Percentiles rank a stretch among this genome's conserved stretches.
Evolutionary conservation across 2,329 filamentous ascomycete species (phyloP).

Genomic region (Calonectria pauciramosa): DNA sequence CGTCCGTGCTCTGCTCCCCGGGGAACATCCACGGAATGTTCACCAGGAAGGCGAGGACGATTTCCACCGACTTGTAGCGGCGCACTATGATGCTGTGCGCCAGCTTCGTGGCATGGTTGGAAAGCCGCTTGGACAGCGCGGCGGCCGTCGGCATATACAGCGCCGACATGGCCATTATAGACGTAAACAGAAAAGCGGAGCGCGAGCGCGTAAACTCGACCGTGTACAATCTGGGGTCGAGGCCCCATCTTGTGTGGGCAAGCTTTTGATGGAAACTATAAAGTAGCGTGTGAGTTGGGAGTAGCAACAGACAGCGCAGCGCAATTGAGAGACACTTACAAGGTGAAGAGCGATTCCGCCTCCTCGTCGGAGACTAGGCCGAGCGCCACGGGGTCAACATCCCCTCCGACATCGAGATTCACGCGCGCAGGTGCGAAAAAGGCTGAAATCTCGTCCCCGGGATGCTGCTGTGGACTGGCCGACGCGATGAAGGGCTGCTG

Average conservation of each 20-base stretch:
- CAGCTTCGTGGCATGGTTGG: slow-evolving; percentile 73
- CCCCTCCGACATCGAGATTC: slow-evolving; percentile 72
- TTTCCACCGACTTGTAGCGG: slow-evolving; percentile 78
- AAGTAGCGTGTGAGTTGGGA: slow-evolving; percentile 7
- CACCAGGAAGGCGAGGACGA: slow-evolving; percentile 81
- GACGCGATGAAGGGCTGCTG: slow-evolving; percentile 38
- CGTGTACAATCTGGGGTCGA: slow-evolving; percentile 77
- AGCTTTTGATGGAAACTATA: slow-evolving; percentile 77
- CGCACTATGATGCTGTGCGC: slow-evolving; percentile 73
- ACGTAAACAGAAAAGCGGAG: slow-evolving; percentile 80
- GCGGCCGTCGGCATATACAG: slow-evolving; percentile 75
- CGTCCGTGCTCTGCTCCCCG: slow-evolving; percentile 76
- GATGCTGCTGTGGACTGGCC: slow-evolving; percentile 35
- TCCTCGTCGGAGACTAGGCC: slow-evolving; percentile 77
- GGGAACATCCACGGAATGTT: slow-evolving; percentile 83
- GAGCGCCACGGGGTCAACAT: slow-evolving; percentile 78
- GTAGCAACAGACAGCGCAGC: background rate
- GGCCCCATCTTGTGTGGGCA: slow-evolving; percentile 80
- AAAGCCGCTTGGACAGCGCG: slow-evolving; percentile 75
- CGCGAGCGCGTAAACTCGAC: slow-evolving; percentile 74
- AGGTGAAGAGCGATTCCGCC: slow-evolving; percentile 73
- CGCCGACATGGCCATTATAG: slow-evolving; percentile 77
- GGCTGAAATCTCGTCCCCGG: slow-evolving; percentile 66
- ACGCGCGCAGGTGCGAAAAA: slow-evolving; percentile 78
- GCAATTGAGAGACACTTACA: slow-evolving; percentile 60